These are phyloP conservation scores for Zalaria obscura DNA, from an alignment of 2,329 filamentous ascomycete species.

Conservation along the genomic window DNA sequence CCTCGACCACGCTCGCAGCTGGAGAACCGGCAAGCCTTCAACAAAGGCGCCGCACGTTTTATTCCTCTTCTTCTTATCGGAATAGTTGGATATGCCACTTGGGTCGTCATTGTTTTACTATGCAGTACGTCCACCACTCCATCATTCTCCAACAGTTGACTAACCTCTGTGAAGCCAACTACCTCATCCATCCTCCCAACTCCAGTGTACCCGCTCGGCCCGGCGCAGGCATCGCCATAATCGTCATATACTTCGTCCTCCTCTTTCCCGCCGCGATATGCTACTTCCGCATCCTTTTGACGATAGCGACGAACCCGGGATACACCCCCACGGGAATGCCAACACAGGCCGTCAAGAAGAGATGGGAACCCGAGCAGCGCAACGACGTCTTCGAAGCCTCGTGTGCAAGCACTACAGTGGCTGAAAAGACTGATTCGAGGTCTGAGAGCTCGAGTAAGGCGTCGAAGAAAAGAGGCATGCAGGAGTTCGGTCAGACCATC, in stretches of 20 bases:
- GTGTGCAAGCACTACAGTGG: conserved; percentile 9
- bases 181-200: conserved; percentile 42
- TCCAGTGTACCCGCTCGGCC: conserved; percentile 25
- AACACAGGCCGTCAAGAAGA: conserved; percentile 4
- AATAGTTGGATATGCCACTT: conserved; percentile 55
- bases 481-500: conserved; percentile 1
- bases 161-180: conserved; percentile 42
- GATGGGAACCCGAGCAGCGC: conserved; percentile 1
- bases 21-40: conserved; percentile 20
- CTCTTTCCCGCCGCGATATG: conserved; percentile 50
- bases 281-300: conserved; percentile 58
- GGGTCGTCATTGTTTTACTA: conserved; percentile 51
- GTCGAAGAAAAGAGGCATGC: conserved; percentile 11
- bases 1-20: conserved; percentile 3
- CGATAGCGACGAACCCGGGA: conserved; percentile 57
- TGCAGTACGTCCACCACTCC: conserved; percentile 41
- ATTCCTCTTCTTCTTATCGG: conserved; percentile 58
- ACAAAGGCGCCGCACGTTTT: conserved; percentile 46
- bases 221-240: conserved; percentile 51
- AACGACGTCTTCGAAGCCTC: conserved; percentile 5
- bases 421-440: neutral
- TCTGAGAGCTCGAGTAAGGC: conserved; percentile 4
- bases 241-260: conserved; percentile 60
- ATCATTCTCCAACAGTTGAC: neutral
- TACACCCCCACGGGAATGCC: conserved; percentile 46